phyloP scores from a whole-genome alignment of 2,329 filamentous ascomycete genomes.

The Zarea fungicola region DNA sequence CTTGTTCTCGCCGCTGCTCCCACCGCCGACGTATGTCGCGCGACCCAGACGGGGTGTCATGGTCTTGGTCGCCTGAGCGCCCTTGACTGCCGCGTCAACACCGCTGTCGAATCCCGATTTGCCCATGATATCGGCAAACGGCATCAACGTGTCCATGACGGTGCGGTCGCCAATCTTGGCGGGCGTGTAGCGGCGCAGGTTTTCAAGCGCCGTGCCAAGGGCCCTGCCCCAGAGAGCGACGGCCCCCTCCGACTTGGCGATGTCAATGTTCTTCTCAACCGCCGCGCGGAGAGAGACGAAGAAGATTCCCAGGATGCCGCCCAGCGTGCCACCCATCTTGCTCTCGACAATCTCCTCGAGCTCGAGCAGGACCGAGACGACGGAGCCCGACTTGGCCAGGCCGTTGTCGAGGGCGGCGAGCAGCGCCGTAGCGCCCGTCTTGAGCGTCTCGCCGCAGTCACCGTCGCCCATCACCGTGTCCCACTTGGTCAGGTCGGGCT shows the following conservation, averaged over 20 bases:
- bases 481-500: conserved; percentile 58
- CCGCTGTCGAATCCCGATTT: conserved; percentile 49
- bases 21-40: conserved; percentile 64
- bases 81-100: conserved; percentile 53
- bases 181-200: conserved; percentile 47
- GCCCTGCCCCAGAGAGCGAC: conserved; percentile 39
- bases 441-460: conserved; percentile 59
- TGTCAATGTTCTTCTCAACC: conserved; percentile 32
- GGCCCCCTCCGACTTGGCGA: conserved; percentile 26
- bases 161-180: conserved; percentile 52
- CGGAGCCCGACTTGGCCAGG: conserved; percentile 37
- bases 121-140: conserved; percentile 44
- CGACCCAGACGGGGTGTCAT: conserved; percentile 62
- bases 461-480: conserved; percentile 61
- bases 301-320: conserved; percentile 50
- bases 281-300: conserved; percentile 42
- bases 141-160: conserved; percentile 52
- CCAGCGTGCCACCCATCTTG: conserved; percentile 49
- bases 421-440: conserved; percentile 45
- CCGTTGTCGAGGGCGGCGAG: conserved; percentile 42
- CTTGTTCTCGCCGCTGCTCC: conserved; percentile 45
- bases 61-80: conserved; percentile 57
- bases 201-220: conserved; percentile 38
- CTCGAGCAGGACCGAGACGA: conserved; percentile 41
- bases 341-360: conserved; percentile 51